Conservation (phyloP, 306 rosid genomes). For the Rosa chinensis region DNA sequence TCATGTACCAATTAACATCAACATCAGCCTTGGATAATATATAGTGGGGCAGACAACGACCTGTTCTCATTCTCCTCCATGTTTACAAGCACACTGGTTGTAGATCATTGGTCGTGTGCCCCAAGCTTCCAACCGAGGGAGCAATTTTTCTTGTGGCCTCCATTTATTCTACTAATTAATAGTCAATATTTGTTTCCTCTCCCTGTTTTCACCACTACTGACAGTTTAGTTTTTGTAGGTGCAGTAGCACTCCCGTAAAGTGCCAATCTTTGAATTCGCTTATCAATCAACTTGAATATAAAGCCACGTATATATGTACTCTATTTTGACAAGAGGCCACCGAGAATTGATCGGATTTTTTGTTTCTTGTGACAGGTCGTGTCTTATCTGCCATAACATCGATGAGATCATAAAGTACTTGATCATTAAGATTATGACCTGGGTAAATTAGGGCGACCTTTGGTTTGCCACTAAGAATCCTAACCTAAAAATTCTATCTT, state of each 20-base stretch:
- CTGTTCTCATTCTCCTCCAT: slow-evolving; percentile 12
- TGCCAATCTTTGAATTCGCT: slow-evolving; percentile 51
- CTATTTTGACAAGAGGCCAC: neutral
- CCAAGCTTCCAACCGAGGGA: slow-evolving; percentile 7
- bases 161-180: neutral
- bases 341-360: neutral
- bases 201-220: slow-evolving; percentile 23
- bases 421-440: slow-evolving; percentile 20
- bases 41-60: slow-evolving; percentile 36
- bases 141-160: slow-evolving; percentile 3
- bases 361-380: slow-evolving; percentile 5
- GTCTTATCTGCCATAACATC: slow-evolving; percentile 12
- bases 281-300: slow-evolving; percentile 35
- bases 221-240: slow-evolving; percentile 30
- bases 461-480: slow-evolving; percentile 24
- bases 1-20: slow-evolving; percentile 7
- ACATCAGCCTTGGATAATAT: neutral
- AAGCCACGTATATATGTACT: neutral
- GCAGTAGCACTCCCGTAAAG: neutral
- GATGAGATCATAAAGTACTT: slow-evolving; percentile 18
- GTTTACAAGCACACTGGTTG: slow-evolving; percentile 35
- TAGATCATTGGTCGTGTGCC: slow-evolving; percentile 43
- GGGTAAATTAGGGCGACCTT: neutral
- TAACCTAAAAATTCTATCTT: slow-evolving; percentile 20
- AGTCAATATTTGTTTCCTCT: slow-evolving; percentile 17